Conservation (phyloP, 352 stramenopile species). For the Ophiocytium majus region DNA sequence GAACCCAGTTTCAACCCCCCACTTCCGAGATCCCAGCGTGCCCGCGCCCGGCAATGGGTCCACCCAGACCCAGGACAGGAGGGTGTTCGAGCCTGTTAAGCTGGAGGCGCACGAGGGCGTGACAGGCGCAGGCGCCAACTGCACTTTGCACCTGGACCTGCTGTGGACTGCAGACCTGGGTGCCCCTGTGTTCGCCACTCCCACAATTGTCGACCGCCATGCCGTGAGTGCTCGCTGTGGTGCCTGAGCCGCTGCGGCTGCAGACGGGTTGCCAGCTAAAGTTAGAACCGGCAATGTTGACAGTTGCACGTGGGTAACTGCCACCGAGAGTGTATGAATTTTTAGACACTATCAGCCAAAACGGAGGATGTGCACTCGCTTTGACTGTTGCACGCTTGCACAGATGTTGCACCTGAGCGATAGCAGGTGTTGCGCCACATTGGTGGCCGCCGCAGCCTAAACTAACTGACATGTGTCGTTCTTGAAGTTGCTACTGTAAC, state of each 20-base stretch:
- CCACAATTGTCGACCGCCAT: constrained; percentile 40
- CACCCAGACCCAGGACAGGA: too few relatives aligned
- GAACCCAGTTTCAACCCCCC: too few relatives aligned
- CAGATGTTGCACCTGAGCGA: too few relatives aligned
- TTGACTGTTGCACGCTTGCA: not conserved
- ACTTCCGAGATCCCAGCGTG: too few relatives aligned
- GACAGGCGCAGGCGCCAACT: too few relatives aligned
- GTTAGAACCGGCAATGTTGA: not conserved
- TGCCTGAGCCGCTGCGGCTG: constrained; percentile 16
- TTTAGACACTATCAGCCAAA: not conserved
- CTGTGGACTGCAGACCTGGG: constrained; percentile 52
- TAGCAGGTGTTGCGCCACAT: too few relatives aligned
- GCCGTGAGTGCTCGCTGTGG: too few relatives aligned
- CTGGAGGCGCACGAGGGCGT: not conserved
- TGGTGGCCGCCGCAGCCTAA: too few relatives aligned
- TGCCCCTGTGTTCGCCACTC: constrained; percentile 45
- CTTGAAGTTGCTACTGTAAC: too few relatives aligned
- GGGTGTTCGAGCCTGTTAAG: not conserved
- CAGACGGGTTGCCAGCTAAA: not conserved
- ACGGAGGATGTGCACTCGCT: not conserved
- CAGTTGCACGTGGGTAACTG: constrained; percentile 27
- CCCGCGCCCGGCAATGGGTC: too few relatives aligned
- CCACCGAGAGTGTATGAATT: not conserved
- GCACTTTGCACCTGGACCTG: constrained; percentile 37
- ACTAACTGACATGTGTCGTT: too few relatives aligned